phyloP scores from a whole-genome alignment of 2,329 filamentous ascomycete species.

The Fusarium xyrophilum region DNA sequence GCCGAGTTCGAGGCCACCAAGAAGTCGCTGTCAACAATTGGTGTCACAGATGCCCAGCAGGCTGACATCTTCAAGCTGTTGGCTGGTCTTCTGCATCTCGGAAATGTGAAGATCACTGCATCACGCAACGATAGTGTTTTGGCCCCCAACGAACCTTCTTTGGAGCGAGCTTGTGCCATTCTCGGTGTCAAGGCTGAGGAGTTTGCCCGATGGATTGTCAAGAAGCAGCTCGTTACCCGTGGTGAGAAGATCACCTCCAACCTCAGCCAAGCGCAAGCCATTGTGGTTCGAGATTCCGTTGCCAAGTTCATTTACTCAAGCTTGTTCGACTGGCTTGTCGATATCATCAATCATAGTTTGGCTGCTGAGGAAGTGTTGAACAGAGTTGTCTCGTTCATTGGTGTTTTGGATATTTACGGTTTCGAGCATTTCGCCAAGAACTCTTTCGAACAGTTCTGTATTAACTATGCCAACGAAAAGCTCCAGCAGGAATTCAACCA shows the following conservation, averaged over 20 bases:
- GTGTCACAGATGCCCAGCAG: slow-evolving; percentile 77
- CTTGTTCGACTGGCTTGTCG: slow-evolving; percentile 98
- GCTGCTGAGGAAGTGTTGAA: slow-evolving; percentile 87
- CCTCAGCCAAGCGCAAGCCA: slow-evolving; percentile 88
- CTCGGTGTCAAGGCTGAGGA: slow-evolving; percentile 85
- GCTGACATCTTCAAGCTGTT: slow-evolving; percentile 87
- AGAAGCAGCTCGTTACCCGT: slow-evolving; percentile 96
- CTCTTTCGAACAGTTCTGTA: slow-evolving; percentile 99
- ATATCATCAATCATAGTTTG: slow-evolving; percentile 89
- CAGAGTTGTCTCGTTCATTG: slow-evolving; percentile 89
- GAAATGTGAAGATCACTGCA: slow-evolving; percentile 94
- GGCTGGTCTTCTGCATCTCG: slow-evolving; percentile 89
- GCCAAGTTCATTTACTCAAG: slow-evolving; percentile 99
- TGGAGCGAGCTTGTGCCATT: slow-evolving; percentile 81
- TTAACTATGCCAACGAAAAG: slow-evolving; percentile 99
- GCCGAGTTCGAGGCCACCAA: slow-evolving; percentile 91
- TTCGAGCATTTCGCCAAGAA: slow-evolving; percentile 99
- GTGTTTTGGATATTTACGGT: slow-evolving; percentile 98
- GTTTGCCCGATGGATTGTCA: slow-evolving; percentile 98
- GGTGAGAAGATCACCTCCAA: slow-evolving; percentile 98
- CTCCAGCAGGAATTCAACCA: slow-evolving; percentile 99
- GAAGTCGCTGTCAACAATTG: slow-evolving; percentile 85
- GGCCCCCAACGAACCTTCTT: slow-evolving; percentile 77
- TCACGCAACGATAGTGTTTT: slow-evolving; percentile 88
- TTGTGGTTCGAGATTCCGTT: slow-evolving; percentile 94